Conservation (phyloP, 352 stramenopile genomes). For the Albugo candida region DNA sequence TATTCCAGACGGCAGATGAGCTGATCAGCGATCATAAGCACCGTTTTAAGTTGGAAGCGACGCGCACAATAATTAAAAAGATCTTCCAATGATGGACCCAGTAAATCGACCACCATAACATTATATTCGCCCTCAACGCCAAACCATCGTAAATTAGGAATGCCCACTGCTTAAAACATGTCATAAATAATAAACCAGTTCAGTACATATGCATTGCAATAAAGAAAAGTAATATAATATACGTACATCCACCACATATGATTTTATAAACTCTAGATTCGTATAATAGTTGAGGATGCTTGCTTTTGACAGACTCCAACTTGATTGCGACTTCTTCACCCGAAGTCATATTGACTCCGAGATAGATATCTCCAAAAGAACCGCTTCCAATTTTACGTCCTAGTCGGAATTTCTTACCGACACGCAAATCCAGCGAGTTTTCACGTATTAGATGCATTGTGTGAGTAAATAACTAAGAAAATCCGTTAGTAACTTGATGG, state of each 20-base stretch:
- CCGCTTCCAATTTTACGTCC: slow-evolving; percentile 97
- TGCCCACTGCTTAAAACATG: slow-evolving; percentile 76
- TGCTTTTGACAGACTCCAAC: slow-evolving; percentile 94
- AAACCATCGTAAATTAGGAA: slow-evolving; percentile 98
- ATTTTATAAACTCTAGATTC: slow-evolving; percentile 99
- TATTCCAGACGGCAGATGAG: slow-evolving; percentile 73
- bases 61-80: slow-evolving; percentile 80
- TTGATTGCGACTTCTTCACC: slow-evolving; percentile 98
- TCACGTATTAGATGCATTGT: slow-evolving; percentile 48
- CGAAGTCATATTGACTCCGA: slow-evolving; percentile 99
- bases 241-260: slow-evolving; percentile 95
- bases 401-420: slow-evolving; percentile 99
- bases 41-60: slow-evolving; percentile 88
- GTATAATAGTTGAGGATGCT: slow-evolving; percentile 97
- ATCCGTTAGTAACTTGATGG: not conserved
- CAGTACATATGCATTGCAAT: not conserved
- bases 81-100: slow-evolving; percentile 88
- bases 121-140: slow-evolving; percentile 99
- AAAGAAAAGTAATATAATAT: not conserved
- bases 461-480: not conserved
- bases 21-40: slow-evolving; percentile 87
- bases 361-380: slow-evolving; percentile 99
- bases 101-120: slow-evolving; percentile 99
- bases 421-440: slow-evolving; percentile 88
- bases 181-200: not conserved